phyloP scores from a whole-genome alignment of 768 basidiomycete species.

The Lactarius indigo region DNA sequence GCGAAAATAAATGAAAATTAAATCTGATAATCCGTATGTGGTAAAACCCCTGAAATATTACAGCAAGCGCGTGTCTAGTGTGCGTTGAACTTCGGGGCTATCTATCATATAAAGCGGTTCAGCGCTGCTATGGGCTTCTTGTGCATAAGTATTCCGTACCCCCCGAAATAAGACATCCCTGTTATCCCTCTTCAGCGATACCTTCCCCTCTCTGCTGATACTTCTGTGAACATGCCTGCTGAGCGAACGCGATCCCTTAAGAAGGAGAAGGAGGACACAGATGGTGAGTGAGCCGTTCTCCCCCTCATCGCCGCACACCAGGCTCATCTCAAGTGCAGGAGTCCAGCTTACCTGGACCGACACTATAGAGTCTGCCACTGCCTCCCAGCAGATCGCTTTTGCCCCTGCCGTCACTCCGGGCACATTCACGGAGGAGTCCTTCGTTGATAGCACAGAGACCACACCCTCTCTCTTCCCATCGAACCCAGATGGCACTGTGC shows the following conservation, averaged over 20 bases:
- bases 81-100: background rate
- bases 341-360: conserved; percentile 46
- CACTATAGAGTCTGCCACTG: conserved; percentile 37
- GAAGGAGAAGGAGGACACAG: conserved; percentile 20
- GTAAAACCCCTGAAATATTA: conserved; percentile 10
- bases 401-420: conserved; percentile 56
- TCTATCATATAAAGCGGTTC: conserved; percentile 21
- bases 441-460: conserved; percentile 35
- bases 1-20: background rate
- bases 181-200: conserved; percentile 5
- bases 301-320: background rate
- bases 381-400: conserved; percentile 48
- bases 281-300: conserved; percentile 8
- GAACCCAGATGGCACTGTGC: conserved; percentile 31
- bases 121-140: conserved; percentile 9
- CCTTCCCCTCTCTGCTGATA: conserved; percentile 1
- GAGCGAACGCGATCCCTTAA: conserved; percentile 24
- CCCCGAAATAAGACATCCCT: conserved; percentile 19
- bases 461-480: conserved; percentile 61
- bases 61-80: conserved; percentile 7
- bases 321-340: conserved; percentile 24
- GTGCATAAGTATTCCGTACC: conserved; percentile 13
- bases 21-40: conserved; percentile 10
- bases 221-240: conserved; percentile 22
- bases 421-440: conserved; percentile 50